phyloP scores from a whole-genome alignment of 2,329 filamentous ascomycete genomes.

The Aspergillus aculeatinus region DNA sequence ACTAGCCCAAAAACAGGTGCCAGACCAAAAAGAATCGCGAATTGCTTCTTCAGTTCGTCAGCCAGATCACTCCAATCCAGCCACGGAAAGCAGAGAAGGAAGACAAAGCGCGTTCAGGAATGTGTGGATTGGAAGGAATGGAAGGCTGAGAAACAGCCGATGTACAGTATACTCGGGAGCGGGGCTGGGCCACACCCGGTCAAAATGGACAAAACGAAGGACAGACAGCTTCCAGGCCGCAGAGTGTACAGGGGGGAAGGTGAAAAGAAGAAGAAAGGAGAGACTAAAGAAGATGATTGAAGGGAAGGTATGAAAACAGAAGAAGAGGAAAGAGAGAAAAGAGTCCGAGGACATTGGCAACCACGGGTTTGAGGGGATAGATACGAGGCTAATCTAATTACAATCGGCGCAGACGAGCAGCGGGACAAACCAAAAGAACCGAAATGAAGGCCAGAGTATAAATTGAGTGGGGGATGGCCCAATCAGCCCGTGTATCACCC shows the following conservation, averaged over 20 bases:
- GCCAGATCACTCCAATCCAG: not conserved
- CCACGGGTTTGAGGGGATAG: not conserved
- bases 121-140: slow-evolving; percentile 21
- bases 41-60: not conserved
- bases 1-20: not conserved
- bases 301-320: slow-evolving; percentile 8
- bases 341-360: not conserved
- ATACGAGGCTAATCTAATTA: slow-evolving; percentile 14
- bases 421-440: slow-evolving; percentile 13
- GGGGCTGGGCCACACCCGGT: slow-evolving; percentile 20
- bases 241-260: slow-evolving; percentile 16
- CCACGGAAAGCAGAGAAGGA: slow-evolving; percentile 13
- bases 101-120: slow-evolving; percentile 24
- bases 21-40: not conserved
- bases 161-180: slow-evolving; percentile 13
- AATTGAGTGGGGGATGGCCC: slow-evolving; percentile 11
- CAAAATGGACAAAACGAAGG: slow-evolving; percentile 35
- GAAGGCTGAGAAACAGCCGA: slow-evolving; percentile 10
- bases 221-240: slow-evolving; percentile 35
- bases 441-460: slow-evolving; percentile 21
- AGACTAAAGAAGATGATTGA: not conserved
- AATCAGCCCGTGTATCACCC: slow-evolving; percentile 11
- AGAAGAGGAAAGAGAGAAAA: slow-evolving; percentile 1
- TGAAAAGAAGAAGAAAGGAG: slow-evolving; percentile 8
- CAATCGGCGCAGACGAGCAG: slow-evolving; percentile 5